Evolutionary conservation across 108 stramenopile species (phyloP).

Genomic region (Discostella stelligeroides): DNA sequence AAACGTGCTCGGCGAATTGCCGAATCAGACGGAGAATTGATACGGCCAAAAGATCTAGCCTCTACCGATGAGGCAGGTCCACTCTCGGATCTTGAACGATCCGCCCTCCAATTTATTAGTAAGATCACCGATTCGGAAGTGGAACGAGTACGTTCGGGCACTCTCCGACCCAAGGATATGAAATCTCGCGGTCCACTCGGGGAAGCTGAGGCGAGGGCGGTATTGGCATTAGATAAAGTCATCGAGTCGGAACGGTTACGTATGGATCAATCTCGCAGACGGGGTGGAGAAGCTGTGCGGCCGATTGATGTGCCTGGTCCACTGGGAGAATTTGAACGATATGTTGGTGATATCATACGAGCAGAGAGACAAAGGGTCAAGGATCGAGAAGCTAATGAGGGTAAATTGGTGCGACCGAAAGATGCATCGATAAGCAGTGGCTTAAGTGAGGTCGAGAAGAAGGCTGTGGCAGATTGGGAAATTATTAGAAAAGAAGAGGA

Average conservation of each 20-base stretch:
- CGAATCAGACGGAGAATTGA: conserved; percentile 63
- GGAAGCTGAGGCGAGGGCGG: conserved; percentile 62
- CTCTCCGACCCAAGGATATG: conserved; percentile 79
- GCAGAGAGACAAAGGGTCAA: conserved; percentile 66
- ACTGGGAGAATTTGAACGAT: conserved; percentile 74
- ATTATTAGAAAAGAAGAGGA: conserved; percentile 69
- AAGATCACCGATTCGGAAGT: conserved; percentile 65
- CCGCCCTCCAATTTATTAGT: conserved; percentile 62
- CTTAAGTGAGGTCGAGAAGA: conserved; percentile 68
- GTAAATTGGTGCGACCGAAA: conserved; percentile 65
- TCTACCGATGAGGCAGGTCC: conserved; percentile 61
- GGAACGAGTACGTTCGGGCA: conserved; percentile 55
- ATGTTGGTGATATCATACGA: conserved; percentile 59
- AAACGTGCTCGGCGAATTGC: conserved; percentile 73
- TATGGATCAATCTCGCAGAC: conserved; percentile 57
- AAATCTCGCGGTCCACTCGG: conserved; percentile 74
- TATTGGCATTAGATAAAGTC: conserved; percentile 62
- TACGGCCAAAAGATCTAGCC: conserved; percentile 68
- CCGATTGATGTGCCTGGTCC: conserved; percentile 88
- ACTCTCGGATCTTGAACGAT: conserved; percentile 67
- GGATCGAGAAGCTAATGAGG: conserved; percentile 54
- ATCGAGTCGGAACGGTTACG: conserved; percentile 63
- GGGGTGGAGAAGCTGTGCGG: conserved; percentile 65
- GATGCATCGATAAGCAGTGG: conserved; percentile 66
- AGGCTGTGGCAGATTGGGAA: conserved; percentile 63